Percentiles rank a stretch among this genome's conserved stretches.
Evolutionary conservation across 176 grass and related monocot genomes (phyloP).

Genomic region (Carex scoparia): DNA sequence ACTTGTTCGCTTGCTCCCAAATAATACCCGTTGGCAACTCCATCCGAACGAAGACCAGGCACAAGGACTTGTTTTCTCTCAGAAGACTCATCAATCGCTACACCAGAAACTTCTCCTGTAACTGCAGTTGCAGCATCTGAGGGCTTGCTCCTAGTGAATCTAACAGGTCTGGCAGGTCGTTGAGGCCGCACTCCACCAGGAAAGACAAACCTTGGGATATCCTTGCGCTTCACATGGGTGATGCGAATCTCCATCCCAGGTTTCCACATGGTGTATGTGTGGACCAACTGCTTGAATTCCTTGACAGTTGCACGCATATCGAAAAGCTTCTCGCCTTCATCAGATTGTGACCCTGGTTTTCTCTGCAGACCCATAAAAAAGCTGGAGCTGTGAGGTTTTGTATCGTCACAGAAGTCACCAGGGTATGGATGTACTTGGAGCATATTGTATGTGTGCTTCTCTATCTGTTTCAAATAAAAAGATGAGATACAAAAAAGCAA

Average conservation of each 20-base stretch:
- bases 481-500: neutral
- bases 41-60: conserved; percentile 9
- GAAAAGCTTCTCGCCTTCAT: conserved; percentile 66
- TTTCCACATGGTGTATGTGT: conserved; percentile 44
- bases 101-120: neutral
- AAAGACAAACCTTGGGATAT: conserved; percentile 74
- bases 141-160: conserved; percentile 27
- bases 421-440: conserved; percentile 75
- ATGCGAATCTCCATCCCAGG: conserved; percentile 82
- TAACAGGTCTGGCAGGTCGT: conserved; percentile 34
- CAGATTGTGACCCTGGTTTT: conserved; percentile 53
- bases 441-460: conserved; percentile 53
- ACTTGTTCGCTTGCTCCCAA: conserved; percentile 20
- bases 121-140: conserved; percentile 34
- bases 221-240: conserved; percentile 71
- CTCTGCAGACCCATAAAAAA: conserved; percentile 83
- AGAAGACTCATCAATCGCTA: conserved; percentile 19
- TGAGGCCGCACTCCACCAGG: conserved; percentile 61
- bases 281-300: conserved; percentile 64
- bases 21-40: conserved; percentile 2
- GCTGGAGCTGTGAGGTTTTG: conserved; percentile 49
- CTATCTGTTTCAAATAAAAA: conserved; percentile 46
- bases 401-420: conserved; percentile 60
- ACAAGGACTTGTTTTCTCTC: conserved; percentile 16
- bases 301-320: conserved; percentile 78